Evolutionary conservation across 2,329 filamentous ascomycete species (phyloP), one percentile per base, ranked within the genome.

Genomic region (Elsinoe fawcettii): DNA sequence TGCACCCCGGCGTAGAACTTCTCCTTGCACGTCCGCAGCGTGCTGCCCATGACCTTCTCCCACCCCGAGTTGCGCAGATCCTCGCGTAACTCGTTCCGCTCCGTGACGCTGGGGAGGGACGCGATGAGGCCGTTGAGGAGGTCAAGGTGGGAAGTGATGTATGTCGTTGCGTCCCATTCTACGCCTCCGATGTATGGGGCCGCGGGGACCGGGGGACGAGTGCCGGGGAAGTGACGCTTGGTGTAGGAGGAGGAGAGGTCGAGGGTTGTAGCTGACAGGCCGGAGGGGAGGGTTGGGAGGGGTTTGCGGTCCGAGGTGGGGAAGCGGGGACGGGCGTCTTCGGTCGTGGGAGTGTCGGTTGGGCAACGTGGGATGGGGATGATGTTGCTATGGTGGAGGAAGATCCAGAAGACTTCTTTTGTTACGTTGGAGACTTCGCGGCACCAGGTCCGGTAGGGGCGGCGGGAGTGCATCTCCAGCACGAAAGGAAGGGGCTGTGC

Each of bases 341-440:
- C 23, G 11, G 23, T n/a, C 8, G 55, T 67, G 60, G 57, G 73
- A 64, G 30, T 59, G 11, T 57, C 57, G 47, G 59, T 43, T 37
- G 64, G 22, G 64, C 56, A 47, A 60, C 66, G 60, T 1, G 85
- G 81, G 32, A 88, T 71, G 20, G 89, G 80, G 36, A 97, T 81
- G 46, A 96, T 85, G 66, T 97, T 97, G 58, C 95, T 78, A 64
- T 95, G 88, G 72, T 97, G 92, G 56, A 97, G 79, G 74, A 97
- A 99, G 69, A 97, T 97, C 92, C 92, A 99, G 70, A 99, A 99
- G 25, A 97, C 92, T 70, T 99, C 92, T 71, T 96, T 96, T 41
- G 91, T 96, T 49, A 97, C 92, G 65, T 88, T 91, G 59, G 86
- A 85, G 16, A 92, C 84, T 73, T 99, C 93, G 71, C 91, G 93